These are phyloP conservation scores for Canavalia ensiformis DNA, from an alignment of 306 rosid species.

Conservation along the genomic window DNA sequence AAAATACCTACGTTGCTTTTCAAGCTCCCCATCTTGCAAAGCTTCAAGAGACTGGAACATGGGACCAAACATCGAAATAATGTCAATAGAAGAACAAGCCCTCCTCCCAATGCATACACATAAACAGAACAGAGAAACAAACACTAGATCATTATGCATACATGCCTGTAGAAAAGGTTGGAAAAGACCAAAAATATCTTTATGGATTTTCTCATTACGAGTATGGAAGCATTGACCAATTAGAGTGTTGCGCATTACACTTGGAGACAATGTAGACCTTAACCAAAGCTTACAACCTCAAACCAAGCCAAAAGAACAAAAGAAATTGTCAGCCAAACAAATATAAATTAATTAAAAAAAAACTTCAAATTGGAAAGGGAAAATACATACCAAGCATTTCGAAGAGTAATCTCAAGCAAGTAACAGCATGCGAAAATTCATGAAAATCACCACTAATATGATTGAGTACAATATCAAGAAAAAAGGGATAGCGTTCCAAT, in stretches of 20 bases:
- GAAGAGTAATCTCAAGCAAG: slow-evolving; percentile 86
- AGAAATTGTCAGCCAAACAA: slow-evolving; percentile 45
- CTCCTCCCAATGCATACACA: slow-evolving; percentile 28
- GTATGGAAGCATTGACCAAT: slow-evolving; percentile 98
- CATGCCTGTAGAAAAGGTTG: slow-evolving; percentile 95
- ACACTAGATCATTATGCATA: slow-evolving; percentile 46
- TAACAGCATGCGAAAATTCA: slow-evolving; percentile 92
- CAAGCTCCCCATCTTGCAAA: slow-evolving; percentile 96
- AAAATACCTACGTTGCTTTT: slow-evolving; percentile 93
- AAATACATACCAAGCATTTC: slow-evolving; percentile 85
- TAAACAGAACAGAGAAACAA: slow-evolving; percentile 30
- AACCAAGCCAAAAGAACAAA: slow-evolving; percentile 50
- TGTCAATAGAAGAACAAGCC: slow-evolving; percentile 42
- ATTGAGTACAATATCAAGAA: slow-evolving; percentile 91
- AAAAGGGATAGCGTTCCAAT: slow-evolving; percentile 90
- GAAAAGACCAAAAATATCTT: slow-evolving; percentile 94
- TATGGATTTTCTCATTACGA: slow-evolving; percentile 92
- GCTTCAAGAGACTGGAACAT: slow-evolving; percentile 95
- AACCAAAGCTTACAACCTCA: slow-evolving; percentile 97
- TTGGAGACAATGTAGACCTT: slow-evolving; percentile 91
- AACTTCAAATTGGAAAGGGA: slow-evolving; percentile 39
- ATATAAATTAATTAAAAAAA: slow-evolving; percentile 24
- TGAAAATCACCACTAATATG: slow-evolving; percentile 86
- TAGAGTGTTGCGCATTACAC: slow-evolving; percentile 94
- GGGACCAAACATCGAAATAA: slow-evolving; percentile 45